A percentile compares a stretch with the other conserved stretches of the same genome.
Evolutionary conservation across 805 yeast genomes (phyloP).

Genomic region (Clavispora asparagi): DNA sequence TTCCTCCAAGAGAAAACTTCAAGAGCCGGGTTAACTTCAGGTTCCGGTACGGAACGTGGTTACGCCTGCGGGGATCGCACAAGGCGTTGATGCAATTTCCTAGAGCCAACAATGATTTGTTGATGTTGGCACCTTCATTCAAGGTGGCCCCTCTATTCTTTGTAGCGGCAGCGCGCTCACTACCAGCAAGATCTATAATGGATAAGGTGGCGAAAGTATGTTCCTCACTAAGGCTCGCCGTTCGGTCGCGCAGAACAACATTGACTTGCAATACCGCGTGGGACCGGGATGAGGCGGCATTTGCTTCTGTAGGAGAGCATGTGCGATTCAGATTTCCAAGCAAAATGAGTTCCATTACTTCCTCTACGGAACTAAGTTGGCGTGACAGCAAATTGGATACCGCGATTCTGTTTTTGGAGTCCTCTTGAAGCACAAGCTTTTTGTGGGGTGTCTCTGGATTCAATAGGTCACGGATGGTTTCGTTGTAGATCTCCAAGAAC

Average conservation of each 20-base stretch:
- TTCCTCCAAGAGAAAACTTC: slow-evolving; percentile 88
- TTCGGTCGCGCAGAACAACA: slow-evolving; percentile 53
- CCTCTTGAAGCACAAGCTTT: slow-evolving; percentile 64
- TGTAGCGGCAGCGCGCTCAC: slow-evolving; percentile 91
- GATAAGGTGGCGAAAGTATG: slow-evolving; percentile 77
- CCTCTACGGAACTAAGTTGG: slow-evolving; percentile 56
- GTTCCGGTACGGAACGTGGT: slow-evolving; percentile 87
- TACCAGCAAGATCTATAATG: slow-evolving; percentile 90
- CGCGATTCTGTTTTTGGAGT: slow-evolving; percentile 54
- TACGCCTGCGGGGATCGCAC: slow-evolving; percentile 61
- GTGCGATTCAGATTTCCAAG: slow-evolving; percentile 74
- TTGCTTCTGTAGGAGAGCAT: slow-evolving; percentile 85
- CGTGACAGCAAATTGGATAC: slow-evolving; percentile 70
- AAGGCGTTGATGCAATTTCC: slow-evolving; percentile 94
- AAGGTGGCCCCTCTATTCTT: slow-evolving; percentile 76
- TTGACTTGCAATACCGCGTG: slow-evolving; percentile 89
- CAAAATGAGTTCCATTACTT: slow-evolving; percentile 73
- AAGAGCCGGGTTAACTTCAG: slow-evolving; percentile 82
- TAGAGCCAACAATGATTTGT: slow-evolving; percentile 78
- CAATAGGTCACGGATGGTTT: slow-evolving; percentile 75
- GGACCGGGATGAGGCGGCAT: slow-evolving; percentile 84
- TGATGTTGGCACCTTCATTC: slow-evolving; percentile 90
- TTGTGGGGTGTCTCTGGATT: slow-evolving; percentile 47
- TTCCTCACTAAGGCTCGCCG: slow-evolving; percentile 59
- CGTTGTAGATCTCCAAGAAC: slow-evolving; percentile 88